Evolutionary conservation across 2,329 filamentous ascomycete species (phyloP).

Genomic region (Keithomyces neogunnii): DNA sequence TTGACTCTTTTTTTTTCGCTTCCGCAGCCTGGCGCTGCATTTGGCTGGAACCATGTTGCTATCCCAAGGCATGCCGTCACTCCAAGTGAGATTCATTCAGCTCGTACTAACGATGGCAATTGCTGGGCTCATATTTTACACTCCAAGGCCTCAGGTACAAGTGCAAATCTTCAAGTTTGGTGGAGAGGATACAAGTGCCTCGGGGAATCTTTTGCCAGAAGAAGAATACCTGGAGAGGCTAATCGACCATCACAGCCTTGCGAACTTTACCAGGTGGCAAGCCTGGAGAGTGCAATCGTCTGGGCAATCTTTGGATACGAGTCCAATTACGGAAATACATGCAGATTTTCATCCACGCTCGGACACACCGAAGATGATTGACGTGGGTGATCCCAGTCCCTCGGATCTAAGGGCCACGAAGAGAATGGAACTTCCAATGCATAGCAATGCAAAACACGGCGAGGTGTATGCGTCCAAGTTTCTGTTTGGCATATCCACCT

Average conservation of each 20-base stretch:
- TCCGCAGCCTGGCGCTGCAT: slow-evolving; percentile 6
- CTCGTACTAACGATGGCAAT: slow-evolving; percentile 17
- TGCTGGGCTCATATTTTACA: slow-evolving; percentile 15
- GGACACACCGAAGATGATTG: slow-evolving; percentile 15
- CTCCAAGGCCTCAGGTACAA: slow-evolving; percentile 10
- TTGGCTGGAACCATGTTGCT: slow-evolving; percentile 16
- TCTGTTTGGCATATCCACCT: slow-evolving; percentile 36
- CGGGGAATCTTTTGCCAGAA: slow-evolving; percentile 16
- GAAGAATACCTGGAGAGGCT: slow-evolving; percentile 24
- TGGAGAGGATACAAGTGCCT: slow-evolving; percentile 8
- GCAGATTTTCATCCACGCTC: slow-evolving; percentile 22
- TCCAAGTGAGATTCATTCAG: slow-evolving; percentile 15
- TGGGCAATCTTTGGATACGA: slow-evolving; percentile 17
- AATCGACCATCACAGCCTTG: slow-evolving; percentile 17
- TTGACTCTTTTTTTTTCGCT: slow-evolving; percentile 2
- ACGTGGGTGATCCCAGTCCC: slow-evolving; percentile 16
- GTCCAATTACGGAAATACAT: slow-evolving; percentile 20
- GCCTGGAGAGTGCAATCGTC: slow-evolving; percentile 23
- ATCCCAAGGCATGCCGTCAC: slow-evolving; percentile 14
- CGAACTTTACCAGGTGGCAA: slow-evolving; percentile 24
- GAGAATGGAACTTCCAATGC: slow-evolving; percentile 24
- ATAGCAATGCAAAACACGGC: slow-evolving; percentile 19
- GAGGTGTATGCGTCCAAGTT: slow-evolving; percentile 30
- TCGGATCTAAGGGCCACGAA: slow-evolving; percentile 19
- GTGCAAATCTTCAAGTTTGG: slow-evolving; percentile 4